A percentile compares a stretch with the other conserved stretches of the same genome.
phyloP scores from a whole-genome alignment of 2,329 filamentous ascomycete species.

The Raffaelea albimanens region DNA sequence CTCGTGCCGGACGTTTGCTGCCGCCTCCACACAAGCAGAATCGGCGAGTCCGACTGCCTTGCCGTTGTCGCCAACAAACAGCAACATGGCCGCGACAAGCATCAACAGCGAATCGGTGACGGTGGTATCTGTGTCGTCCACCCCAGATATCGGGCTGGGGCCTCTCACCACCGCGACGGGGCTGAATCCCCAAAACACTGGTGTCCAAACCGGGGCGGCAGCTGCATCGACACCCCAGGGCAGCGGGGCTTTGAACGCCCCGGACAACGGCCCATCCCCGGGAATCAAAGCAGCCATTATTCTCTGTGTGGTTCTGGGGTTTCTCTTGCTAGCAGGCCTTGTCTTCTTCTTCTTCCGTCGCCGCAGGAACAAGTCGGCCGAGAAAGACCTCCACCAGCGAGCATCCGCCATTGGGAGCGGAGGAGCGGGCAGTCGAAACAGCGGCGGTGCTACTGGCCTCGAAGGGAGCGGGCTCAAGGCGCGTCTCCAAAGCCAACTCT shows the following conservation, averaged over 20 bases:
- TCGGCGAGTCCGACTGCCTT: too few relatives aligned
- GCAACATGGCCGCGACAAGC: neutral
- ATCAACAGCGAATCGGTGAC: too few relatives aligned
- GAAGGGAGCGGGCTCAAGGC: slow-evolving; percentile 13
- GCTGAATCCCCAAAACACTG: too few relatives aligned
- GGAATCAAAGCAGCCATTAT: slow-evolving; percentile 36
- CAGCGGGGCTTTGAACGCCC: neutral
- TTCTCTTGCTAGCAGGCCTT: slow-evolving; percentile 26
- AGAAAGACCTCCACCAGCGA: slow-evolving; percentile 12
- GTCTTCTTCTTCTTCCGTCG: slow-evolving; percentile 24
- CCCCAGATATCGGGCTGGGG: too few relatives aligned
- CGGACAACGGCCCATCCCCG: slow-evolving; percentile 15
- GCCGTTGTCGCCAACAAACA: too few relatives aligned
- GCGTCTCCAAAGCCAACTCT: slow-evolving; percentile 2
- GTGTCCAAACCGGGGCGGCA: neutral
- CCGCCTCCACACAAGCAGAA: neutral
- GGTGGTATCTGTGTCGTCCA: too few relatives aligned
- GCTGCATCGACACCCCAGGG: neutral
- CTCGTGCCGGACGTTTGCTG: slow-evolving; percentile 1
- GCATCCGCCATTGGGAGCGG: too few relatives aligned
- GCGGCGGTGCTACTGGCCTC: too few relatives aligned
- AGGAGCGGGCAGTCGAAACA: too few relatives aligned
- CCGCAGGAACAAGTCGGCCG: neutral
- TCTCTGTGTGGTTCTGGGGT: slow-evolving; percentile 28
- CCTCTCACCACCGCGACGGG: too few relatives aligned